phyloP scores from a whole-genome alignment of 441 rosid genomes.

The Arabidopsis lyrata region DNA sequence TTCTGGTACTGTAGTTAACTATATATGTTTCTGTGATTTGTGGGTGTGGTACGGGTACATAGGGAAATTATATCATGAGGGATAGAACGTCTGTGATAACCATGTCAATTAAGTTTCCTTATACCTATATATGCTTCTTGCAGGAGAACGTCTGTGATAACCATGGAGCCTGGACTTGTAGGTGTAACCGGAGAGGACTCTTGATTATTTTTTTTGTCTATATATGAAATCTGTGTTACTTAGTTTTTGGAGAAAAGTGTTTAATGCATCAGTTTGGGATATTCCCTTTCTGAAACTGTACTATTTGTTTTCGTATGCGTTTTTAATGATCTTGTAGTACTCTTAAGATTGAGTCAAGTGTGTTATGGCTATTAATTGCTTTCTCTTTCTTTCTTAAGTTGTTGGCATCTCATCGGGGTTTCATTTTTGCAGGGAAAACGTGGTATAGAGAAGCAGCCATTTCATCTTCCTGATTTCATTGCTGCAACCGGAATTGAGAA shows the following conservation, averaged over 20 bases:
- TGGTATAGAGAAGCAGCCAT: slow-evolving; percentile 97
- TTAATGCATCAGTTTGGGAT: slow-evolving; percentile 23
- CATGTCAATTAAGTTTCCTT: slow-evolving; percentile 87
- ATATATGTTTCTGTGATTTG: slow-evolving; percentile 56
- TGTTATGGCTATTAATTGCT: slow-evolving; percentile 10
- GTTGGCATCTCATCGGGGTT: slow-evolving; percentile 56
- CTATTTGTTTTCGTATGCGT: slow-evolving; percentile 7
- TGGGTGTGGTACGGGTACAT: slow-evolving; percentile 43
- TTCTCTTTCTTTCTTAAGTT: slow-evolving; percentile 36
- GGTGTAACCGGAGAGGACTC: slow-evolving; percentile 76
- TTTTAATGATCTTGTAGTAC: slow-evolving; percentile 20
- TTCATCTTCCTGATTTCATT: slow-evolving; percentile 99
- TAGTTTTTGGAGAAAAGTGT: slow-evolving; percentile 26
- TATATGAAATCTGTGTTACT: slow-evolving; percentile 32
- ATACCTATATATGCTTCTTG: slow-evolving; percentile 98
- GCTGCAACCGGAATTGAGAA: slow-evolving; percentile 99
- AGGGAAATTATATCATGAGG: slow-evolving; percentile 57
- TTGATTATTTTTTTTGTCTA: slow-evolving; percentile 50
- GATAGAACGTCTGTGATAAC: slow-evolving; percentile 54
- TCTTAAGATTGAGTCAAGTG: slow-evolving; percentile 16
- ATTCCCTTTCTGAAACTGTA: slow-evolving; percentile 1
- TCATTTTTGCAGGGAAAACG: slow-evolving; percentile 90
- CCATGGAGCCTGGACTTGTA: slow-evolving; percentile 96
- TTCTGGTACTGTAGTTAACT: slow-evolving; percentile 38
- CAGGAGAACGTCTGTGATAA: slow-evolving; percentile 93